Base-by-base conservation (phyloP, 2,329 filamentous ascomycete genomes). In the Eutypa lata region DNA sequence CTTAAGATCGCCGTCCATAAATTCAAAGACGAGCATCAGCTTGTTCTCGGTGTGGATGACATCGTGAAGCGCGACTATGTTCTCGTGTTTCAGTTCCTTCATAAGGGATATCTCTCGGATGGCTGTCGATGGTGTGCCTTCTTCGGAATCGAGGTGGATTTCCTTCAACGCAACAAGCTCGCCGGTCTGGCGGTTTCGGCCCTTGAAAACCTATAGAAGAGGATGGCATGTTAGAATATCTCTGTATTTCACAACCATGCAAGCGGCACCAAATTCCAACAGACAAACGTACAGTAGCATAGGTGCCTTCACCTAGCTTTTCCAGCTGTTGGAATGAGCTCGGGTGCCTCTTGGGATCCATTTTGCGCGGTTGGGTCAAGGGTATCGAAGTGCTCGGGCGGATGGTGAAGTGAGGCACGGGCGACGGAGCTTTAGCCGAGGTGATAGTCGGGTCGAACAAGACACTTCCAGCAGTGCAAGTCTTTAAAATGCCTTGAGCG, bases 21-120 rank as follows among this genome's bases (percentile, higher is more conserved):
- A 96, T 73, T 99, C 94, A 64, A 99, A 99, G 10, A 99, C 94
- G 40, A 99, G 86, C 94, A 99, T 99, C 53, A 99, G 85, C 73
- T 99, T 99, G 76, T 97, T 99, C 78, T 99, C 94, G 53, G 94
- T 99, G 73, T 99, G 94, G 66, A 99, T 97, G 52, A 99, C 94
- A 79, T 99, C 94, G 80, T 97, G 91, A 5, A 99, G 86, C 54
- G 88, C 90, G 64, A 99, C 92, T 61, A 99, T 97, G 69, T 97
- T 97, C 71, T 97, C 92, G 73, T 99, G 94, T 74, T 97, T 97
- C 61, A 99, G 82, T 75, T 99, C 94, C 75, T 99, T 99, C 94
- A 99, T 97, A 53, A 99, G 81, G 1, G 92, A 97, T 65, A 99
- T 99, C 73, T 99, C 94, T 66, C 94, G 90, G 70, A 99, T 99